Base-by-base conservation (phyloP, 1,284 basidiomycete genomes). In the Cronartium quercuum region DNA sequence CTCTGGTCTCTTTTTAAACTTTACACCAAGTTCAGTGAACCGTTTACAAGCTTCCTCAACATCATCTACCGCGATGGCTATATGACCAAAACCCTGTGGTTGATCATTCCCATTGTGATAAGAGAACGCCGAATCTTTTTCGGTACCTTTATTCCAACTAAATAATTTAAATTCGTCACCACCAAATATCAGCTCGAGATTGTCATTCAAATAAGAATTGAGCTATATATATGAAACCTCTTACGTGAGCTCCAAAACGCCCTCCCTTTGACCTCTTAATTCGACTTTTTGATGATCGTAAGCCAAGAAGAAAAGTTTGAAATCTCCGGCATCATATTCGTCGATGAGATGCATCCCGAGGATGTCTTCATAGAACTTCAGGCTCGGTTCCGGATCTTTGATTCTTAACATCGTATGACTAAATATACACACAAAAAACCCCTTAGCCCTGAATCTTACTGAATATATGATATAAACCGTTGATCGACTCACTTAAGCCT, bases 331-430 rank as follows among this genome's bases (percentile, higher is more conserved):
- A n/a, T 80, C 76, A 78, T 80, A 78, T 57, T 74, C 78, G 76
- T 86, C 85, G 69, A 92, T 84, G 66, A 91, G 84, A 65, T 94
- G 89, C 93, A 97, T 95, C 77, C 94, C 94, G 61, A 96, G 85
- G 68, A 88, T 82, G 86, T 89, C 66, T 34, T 44, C 24, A 62
- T 76, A 77, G 57, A 78, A 77, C 44, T 21, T 15, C 15, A 66
- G 81, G 77, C 29, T 91, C 92, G 83, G 84, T 79, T 93, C 88
- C 18, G 92, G 90, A 82, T 96, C 92, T 84, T 75, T 75, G 44
- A 75, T 61, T 60, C 71, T 29, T 41, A 62, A 66, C 71, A 75
- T 75, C 18, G 71, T 67, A 55, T 75, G 71, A 29, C 29, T 41
- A 55, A 7, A 55, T 55, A 6, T 21, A 51, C 47, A 55, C 29